Base-by-base conservation (phyloP, 169 alveolate genomes). In the Babesia caballi region DNA sequence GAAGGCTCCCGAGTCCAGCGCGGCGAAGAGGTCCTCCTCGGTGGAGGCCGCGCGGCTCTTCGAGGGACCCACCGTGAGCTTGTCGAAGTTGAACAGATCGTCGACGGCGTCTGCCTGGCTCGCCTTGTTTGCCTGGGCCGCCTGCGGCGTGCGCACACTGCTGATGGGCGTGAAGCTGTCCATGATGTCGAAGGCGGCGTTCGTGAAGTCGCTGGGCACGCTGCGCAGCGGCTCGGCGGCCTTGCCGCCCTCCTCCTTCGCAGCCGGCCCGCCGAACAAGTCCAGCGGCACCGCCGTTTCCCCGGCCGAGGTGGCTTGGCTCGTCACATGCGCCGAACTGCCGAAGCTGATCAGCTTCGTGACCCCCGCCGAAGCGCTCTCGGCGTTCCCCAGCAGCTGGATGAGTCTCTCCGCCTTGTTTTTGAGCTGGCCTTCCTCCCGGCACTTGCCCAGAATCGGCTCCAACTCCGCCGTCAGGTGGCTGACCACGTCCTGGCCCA, bases 401-500 rank as follows among this genome's bases (percentile, higher is more conserved):
- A 78, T 47, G 14, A 78, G 63, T 60, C 72, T 66, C 2, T 52
- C 32, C 6, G 82, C 67, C 53, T 78, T 78, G 51, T 66, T 78
- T 32, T 42, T 38, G 32, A 78, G 61, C 36, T 71, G 77, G 33
- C 67, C 25, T 25, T 78, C 86, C 44, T 50, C 67, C 15, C 72
- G 71, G 36, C 86, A 78, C 69, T 78, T 78, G 58, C 25, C 42
- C 27, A 78, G n/a, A 0, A 78, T 78, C 27, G 86, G 86, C 50
- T 44, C 60, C 59, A 57, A 59, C 27, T 68, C 57, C 9, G 59
- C 17, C 32, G n/a, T 32, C 21, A 65, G 52, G 14, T 42, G 52
- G 23, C 17, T 51, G 4, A 42, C 2, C 5, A 52, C 58, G 38
- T 56, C 67, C 23, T 17, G 49, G 19, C 23, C 47, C 68, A 78